Percentiles rank a stretch among this genome's conserved stretches.
These are phyloP conservation scores for Microbotryum violaceum DNA, from an alignment of 1,284 basidiomycete genomes.

Conservation along the genomic window DNA sequence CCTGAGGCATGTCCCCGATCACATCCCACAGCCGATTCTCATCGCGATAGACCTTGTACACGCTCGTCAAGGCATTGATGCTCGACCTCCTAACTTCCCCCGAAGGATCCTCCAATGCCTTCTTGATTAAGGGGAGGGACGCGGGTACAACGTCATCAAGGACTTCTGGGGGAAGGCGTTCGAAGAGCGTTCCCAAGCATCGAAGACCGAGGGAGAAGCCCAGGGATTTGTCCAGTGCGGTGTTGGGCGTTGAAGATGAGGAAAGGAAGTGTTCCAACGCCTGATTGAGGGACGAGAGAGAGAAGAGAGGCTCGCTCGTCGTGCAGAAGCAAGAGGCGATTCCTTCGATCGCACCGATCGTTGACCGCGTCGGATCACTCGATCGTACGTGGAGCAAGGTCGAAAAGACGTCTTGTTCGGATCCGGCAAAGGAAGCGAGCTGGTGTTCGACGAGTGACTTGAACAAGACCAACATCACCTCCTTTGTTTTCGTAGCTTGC, in stretches of 20 bases:
- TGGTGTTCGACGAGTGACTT: constrained; percentile 31
- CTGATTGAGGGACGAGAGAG: constrained; percentile 67
- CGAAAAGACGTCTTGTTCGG: constrained; percentile 36
- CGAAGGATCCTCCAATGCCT: constrained; percentile 63
- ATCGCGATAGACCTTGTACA: constrained; percentile 66
- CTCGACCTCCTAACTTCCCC: constrained; percentile 71
- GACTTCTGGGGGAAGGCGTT: constrained; percentile 67
- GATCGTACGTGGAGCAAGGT: constrained; percentile 57
- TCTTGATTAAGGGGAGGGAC: constrained; percentile 57
- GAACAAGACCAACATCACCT: constrained; percentile 16
- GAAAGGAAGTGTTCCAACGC: constrained; percentile 58
- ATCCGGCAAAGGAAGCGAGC: constrained; percentile 16
- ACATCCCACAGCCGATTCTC: constrained; percentile 69
- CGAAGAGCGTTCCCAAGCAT: constrained; percentile 67
- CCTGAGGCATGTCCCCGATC: constrained; percentile 63
- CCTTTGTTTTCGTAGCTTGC: constrained; percentile 3
- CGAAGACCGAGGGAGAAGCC: constrained; percentile 68
- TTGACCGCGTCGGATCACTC: constrained; percentile 32
- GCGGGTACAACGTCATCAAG: constrained; percentile 75
- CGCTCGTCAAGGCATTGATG: constrained; percentile 67
- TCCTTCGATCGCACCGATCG: constrained; percentile 58
- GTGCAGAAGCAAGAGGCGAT: constrained; percentile 41
- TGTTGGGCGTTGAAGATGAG: constrained; percentile 47
- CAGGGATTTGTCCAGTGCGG: constrained; percentile 46
- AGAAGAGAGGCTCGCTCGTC: constrained; percentile 69